Conservation (phyloP, 2,329 filamentous ascomycete genomes). For the Beauveria sp. region DNA sequence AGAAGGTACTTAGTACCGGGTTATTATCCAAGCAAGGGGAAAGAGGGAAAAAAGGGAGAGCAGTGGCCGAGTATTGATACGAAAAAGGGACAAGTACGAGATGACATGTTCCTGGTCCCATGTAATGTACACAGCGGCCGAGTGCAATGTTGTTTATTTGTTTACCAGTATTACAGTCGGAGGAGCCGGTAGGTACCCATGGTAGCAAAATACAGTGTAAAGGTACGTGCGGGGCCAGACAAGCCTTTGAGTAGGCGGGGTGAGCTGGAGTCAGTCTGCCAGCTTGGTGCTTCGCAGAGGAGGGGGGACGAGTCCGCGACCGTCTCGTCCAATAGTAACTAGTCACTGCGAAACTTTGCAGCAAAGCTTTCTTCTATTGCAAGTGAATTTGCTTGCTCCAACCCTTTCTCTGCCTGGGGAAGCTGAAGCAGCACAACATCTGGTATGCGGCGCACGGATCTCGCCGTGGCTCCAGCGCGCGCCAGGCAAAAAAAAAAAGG, state of each 20-base stretch:
- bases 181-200: conserved; percentile 1
- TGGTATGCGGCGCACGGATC: conserved; percentile 11
- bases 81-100: not conserved
- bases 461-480: not conserved
- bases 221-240: conserved; percentile 1
- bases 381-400: not conserved
- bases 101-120: not conserved
- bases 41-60: not conserved
- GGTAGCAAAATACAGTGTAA: not conserved
- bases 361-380: not conserved
- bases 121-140: not conserved
- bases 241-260: not conserved
- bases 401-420: not conserved
- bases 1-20: not conserved
- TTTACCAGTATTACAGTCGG: conserved; percentile 2
- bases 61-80: not conserved
- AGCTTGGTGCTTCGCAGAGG: not conserved
- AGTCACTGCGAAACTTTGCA: not conserved
- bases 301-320: not conserved
- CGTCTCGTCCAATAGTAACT: not conserved
- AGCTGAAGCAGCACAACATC: not conserved
- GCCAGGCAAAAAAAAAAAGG: not conserved
- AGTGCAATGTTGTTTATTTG: conserved; percentile 10
- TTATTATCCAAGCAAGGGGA: not conserved
- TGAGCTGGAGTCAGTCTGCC: not conserved